Percentiles rank a stretch among this genome's conserved stretches.
phyloP scores from a whole-genome alignment of 129 eudicot species.

The Pittosporum tobira region DNA sequence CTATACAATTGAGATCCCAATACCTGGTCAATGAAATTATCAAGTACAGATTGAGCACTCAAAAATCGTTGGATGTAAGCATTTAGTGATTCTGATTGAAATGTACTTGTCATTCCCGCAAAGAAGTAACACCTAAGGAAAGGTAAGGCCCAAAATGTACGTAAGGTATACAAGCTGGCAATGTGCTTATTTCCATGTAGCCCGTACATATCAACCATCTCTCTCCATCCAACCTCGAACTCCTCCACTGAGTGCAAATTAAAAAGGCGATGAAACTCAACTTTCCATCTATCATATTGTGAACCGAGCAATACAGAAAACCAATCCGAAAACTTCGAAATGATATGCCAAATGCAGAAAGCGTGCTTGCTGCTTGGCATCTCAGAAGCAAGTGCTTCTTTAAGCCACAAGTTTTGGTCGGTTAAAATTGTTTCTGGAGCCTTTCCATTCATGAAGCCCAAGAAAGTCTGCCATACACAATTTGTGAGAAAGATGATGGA shows the following conservation, averaged over 20 bases:
- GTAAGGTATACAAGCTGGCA: constrained; percentile 65
- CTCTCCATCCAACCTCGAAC: constrained; percentile 74
- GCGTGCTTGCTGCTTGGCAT: constrained; percentile 76
- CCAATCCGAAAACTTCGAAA: constrained; percentile 75
- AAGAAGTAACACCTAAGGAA: constrained; percentile 65
- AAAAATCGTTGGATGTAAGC: constrained; percentile 63
- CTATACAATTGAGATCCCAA: neutral
- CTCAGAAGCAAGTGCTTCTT: constrained; percentile 68
- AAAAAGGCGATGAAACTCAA: constrained; percentile 63
- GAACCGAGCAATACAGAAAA: constrained; percentile 63
- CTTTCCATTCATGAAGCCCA: constrained; percentile 67
- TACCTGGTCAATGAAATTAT: constrained; percentile 67
- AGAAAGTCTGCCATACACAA: constrained; percentile 47
- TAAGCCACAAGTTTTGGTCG: constrained; percentile 91
- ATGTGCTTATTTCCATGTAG: constrained; percentile 75
- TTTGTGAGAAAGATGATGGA: neutral
- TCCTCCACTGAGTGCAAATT: constrained; percentile 56
- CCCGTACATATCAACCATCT: constrained; percentile 58
- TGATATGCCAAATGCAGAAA: constrained; percentile 75
- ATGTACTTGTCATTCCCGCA: constrained; percentile 62
- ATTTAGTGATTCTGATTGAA: constrained; percentile 54
- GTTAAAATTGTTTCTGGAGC: constrained; percentile 74
- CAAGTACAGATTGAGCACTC: constrained; percentile 60
- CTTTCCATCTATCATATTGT: constrained; percentile 69
- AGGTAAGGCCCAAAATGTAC: constrained; percentile 71